Evolutionary conservation across 768 basidiomycete genomes (phyloP), one percentile per base, ranked within the genome.

Genomic region (Russula ochroleuca): DNA sequence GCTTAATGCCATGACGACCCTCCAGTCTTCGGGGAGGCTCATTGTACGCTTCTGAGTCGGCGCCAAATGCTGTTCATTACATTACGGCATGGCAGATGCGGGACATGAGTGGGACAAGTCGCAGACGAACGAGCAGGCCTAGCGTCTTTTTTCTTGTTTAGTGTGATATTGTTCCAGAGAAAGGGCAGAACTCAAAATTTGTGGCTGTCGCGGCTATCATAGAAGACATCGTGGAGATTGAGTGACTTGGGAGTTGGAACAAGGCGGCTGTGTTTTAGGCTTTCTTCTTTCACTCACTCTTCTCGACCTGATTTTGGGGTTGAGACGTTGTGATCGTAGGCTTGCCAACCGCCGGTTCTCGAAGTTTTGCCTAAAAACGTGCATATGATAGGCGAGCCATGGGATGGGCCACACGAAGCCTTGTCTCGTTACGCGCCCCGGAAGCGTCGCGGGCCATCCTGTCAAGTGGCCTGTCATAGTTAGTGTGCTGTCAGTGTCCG

Each of bases 241-340:
- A n/a, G n/a, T n/a, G n/a, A n/a, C 19, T 17, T 43, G 41, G 9
- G 41, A 15, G 28, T 28, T 28, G 28, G 28, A 5, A 28, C 28
- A 28, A 43, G 19, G n/a, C 43, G 85, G n/a, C 23, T 48, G 47
- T 23, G 21, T 13, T 25, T 48, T 23, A 21, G 13, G 23, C 13
- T 25, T 48, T 23, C 13, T 21, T 11, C 23, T 2, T 48, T 15
- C 23, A 8, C 21, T 25, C 21, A 25, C 6, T 13, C 14, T 48
- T 48, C 47, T 48, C n/a, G n/a, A n/a, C 8, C 9, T 43, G 19
- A 43, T 25, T 48, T 48, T 14, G 21, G 4, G 13, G 28, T 28
- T 28, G 23, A 23, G 21, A 14, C 23, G 19, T 47, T 23, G 47
- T 14, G 47, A 14, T 23, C 11, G 14, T 23, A 25, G 45, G 21